phyloP scores from a whole-genome alignment of 2,329 filamentous ascomycete species.

The Seiridium unicorne region DNA sequence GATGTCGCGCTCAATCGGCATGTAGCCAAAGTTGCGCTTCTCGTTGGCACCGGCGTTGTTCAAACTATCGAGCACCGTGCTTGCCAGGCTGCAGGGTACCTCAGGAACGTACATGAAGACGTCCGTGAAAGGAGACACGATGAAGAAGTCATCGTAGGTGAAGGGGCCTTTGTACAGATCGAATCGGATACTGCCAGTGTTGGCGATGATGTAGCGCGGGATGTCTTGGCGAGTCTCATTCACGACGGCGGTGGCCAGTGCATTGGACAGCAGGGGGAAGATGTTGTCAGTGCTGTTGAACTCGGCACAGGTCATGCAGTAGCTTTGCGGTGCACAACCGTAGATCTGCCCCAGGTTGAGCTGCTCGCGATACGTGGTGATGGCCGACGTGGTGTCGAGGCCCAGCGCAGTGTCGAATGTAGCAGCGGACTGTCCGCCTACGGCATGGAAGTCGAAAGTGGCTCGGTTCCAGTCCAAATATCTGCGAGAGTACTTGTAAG shows the following conservation, averaged over 20 bases:
- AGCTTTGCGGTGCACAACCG: constrained; percentile 60
- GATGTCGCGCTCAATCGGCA: constrained; percentile 36
- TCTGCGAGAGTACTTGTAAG: constrained; percentile 51
- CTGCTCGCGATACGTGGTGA: constrained; percentile 47
- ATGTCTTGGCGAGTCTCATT: constrained; percentile 47
- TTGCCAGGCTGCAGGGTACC: constrained; percentile 47
- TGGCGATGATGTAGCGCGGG: constrained; percentile 56
- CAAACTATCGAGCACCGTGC: constrained; percentile 33
- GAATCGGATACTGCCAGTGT: constrained; percentile 61
- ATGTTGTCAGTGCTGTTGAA: constrained; percentile 52
- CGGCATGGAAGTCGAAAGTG: constrained; percentile 64
- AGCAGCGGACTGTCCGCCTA: constrained; percentile 39
- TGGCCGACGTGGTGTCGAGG: constrained; percentile 42
- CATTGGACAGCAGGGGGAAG: constrained; percentile 50
- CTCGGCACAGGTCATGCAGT: constrained; percentile 55
- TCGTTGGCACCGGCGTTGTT: constrained; percentile 39
- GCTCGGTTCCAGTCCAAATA: constrained; percentile 68
- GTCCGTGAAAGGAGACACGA: constrained; percentile 55
- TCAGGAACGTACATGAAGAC: constrained; percentile 52
- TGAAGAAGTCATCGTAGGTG: constrained; percentile 51
- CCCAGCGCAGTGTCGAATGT: constrained; percentile 51
- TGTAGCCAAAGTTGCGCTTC: constrained; percentile 32
- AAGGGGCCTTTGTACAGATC: constrained; percentile 63
- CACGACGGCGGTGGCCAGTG: constrained; percentile 49
- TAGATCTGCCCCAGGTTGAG: constrained; percentile 56